These are phyloP conservation scores for Marchantia paleacea DNA, from an alignment of 225 moss, liverwort and hornwort species.

Conservation along the genomic window DNA sequence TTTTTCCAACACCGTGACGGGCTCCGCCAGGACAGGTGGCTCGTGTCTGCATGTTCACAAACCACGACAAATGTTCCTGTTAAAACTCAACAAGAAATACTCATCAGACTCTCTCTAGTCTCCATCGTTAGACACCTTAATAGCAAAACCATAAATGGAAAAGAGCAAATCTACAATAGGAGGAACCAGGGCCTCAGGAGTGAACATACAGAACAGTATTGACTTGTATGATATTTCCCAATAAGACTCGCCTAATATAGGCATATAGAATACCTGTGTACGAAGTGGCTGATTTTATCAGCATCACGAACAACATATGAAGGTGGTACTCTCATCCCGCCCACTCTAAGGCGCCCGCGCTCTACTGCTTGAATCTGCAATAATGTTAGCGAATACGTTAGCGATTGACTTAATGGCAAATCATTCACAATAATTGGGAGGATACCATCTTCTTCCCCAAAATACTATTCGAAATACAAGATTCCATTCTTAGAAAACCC, in stretches of 20 bases:
- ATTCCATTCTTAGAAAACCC: background rate
- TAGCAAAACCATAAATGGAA: background rate
- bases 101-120: no score
- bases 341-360: slow-evolving; percentile 78
- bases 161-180: background rate
- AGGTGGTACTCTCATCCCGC: slow-evolving; percentile 62
- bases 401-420: background rate
- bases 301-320: slow-evolving; percentile 66
- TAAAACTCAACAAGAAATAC: no score
- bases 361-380: slow-evolving; percentile 75
- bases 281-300: slow-evolving; percentile 83
- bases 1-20: slow-evolving; percentile 66
- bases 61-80: no score
- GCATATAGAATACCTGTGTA: slow-evolving; percentile 59
- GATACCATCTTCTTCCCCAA: background rate
- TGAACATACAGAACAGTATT: background rate
- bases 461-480: background rate
- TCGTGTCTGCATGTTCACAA: slow-evolving; percentile 63
- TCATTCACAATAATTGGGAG: background rate
- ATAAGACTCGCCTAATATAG: background rate
- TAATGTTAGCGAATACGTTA: background rate
- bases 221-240: background rate
- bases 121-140: background rate
- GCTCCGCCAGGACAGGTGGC: slow-evolving; percentile 78
- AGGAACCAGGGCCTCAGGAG: background rate